These are phyloP conservation scores for Penicillium herquei DNA, from an alignment of 495 filamentous ascomycete species.

Conservation along the genomic window DNA sequence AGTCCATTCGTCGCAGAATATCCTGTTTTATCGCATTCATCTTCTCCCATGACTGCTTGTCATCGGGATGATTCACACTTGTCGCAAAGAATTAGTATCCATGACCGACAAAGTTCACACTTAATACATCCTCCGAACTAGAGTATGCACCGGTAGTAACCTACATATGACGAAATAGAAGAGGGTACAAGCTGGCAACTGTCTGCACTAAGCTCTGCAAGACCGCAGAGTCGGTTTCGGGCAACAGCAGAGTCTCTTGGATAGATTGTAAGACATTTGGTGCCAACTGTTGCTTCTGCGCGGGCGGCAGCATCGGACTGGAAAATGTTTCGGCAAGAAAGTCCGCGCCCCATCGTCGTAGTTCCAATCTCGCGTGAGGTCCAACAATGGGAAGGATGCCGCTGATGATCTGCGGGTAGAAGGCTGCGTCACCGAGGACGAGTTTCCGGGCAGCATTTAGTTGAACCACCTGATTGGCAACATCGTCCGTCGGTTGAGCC, in stretches of 20 bases:
- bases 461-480: constrained; percentile 75
- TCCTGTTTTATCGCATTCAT: constrained; percentile 87
- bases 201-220: constrained; percentile 81
- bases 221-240: constrained; percentile 67
- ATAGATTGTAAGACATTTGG: constrained; percentile 71
- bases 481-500: constrained; percentile 50
- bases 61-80: constrained; percentile 81
- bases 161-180: constrained; percentile 91
- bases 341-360: constrained; percentile 93
- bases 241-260: constrained; percentile 67
- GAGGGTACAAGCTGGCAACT: constrained; percentile 84
- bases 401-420: constrained; percentile 87
- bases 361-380: constrained; percentile 66
- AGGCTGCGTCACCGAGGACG: constrained; percentile 74
- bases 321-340: constrained; percentile 97
- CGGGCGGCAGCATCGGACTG: constrained; percentile 67
- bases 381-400: constrained; percentile 87
- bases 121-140: neutral
- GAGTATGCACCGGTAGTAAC: constrained; percentile 36
- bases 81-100: constrained; percentile 31
- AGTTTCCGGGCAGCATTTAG: constrained; percentile 84
- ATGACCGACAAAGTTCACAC: neutral
- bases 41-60: constrained; percentile 77
- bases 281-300: constrained; percentile 74
- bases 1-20: constrained; percentile 86